phyloP scores from a whole-genome alignment of 2,329 filamentous ascomycete genomes.

The Xylariales sp. region DNA sequence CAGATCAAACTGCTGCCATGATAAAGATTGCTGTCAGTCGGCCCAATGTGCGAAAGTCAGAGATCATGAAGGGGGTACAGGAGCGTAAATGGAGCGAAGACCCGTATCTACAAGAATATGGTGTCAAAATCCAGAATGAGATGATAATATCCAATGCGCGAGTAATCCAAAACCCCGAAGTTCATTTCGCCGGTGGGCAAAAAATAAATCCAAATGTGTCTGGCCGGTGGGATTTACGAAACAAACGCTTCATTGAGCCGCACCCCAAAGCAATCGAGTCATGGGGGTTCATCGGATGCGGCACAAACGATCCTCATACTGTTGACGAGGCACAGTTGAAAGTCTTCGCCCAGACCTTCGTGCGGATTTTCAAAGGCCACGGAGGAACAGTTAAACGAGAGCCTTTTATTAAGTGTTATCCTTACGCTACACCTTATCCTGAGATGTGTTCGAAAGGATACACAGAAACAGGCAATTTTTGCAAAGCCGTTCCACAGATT shows the following conservation, averaged over 20 bases:
- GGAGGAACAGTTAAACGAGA: constrained; percentile 38
- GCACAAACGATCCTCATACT: constrained; percentile 34
- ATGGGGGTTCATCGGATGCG: constrained; percentile 72
- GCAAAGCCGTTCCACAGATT: constrained; percentile 62
- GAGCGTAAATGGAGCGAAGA: constrained; percentile 68
- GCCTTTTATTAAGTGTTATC: constrained; percentile 28
- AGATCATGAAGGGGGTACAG: constrained; percentile 64
- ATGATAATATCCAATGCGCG: constrained; percentile 68
- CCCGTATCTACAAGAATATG: constrained; percentile 66
- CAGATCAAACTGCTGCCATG: constrained; percentile 70
- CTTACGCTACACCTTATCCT: constrained; percentile 35
- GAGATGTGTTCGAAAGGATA: constrained; percentile 53
- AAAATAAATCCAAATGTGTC: constrained; percentile 56
- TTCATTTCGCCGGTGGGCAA: constrained; percentile 60
- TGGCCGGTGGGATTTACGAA: constrained; percentile 85
- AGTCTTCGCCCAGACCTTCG: constrained; percentile 49
- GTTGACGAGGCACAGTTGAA: constrained; percentile 50
- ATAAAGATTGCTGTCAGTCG: constrained; percentile 88
- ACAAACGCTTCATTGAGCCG: constrained; percentile 67
- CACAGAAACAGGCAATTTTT: constrained; percentile 47
- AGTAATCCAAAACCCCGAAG: constrained; percentile 64
- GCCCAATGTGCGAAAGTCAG: constrained; percentile 61
- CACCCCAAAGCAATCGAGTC: constrained; percentile 60
- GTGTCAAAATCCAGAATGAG: constrained; percentile 60
- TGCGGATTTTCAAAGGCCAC: constrained; percentile 40